phyloP scores from a whole-genome alignment of 2,329 filamentous ascomycete genomes.

The Magnaporthiopsis rhizophila region DNA sequence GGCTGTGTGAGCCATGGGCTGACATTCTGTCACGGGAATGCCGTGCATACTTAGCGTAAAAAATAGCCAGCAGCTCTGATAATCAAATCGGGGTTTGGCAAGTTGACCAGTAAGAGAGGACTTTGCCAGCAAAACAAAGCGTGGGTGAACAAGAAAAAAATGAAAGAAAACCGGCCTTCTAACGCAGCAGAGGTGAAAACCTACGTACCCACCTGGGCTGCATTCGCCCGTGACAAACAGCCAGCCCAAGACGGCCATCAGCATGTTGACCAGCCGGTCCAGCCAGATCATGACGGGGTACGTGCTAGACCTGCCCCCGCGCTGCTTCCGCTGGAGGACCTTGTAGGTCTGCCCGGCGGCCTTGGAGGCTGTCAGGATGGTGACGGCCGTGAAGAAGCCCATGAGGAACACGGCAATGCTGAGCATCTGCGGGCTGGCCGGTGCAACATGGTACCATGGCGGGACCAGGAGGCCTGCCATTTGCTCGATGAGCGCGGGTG shows the following conservation, averaged over 20 bases:
- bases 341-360: conserved; percentile 1
- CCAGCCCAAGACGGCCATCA: conserved; percentile 1
- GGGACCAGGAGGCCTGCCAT: conserved; percentile 2
- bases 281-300: conserved; percentile 3
- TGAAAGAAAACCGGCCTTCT: too few species aligned
- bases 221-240: neutral
- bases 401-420: neutral
- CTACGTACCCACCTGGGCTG: neutral
- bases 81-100: neutral
- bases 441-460: neutral
- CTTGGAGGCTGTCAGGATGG: neutral
- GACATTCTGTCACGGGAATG: neutral
- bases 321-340: neutral
- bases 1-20: neutral
- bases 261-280: neutral
- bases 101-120: neutral
- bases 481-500: too few species aligned
- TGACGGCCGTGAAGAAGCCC: neutral
- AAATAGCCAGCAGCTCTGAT: neutral
- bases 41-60: neutral
- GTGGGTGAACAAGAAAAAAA: neutral
- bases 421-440: neutral
- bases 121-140: too few species aligned
- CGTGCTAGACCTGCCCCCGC: neutral
- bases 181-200: neutral